phyloP scores from a whole-genome alignment of 768 basidiomycete genomes.

The Russula foetens region DNA sequence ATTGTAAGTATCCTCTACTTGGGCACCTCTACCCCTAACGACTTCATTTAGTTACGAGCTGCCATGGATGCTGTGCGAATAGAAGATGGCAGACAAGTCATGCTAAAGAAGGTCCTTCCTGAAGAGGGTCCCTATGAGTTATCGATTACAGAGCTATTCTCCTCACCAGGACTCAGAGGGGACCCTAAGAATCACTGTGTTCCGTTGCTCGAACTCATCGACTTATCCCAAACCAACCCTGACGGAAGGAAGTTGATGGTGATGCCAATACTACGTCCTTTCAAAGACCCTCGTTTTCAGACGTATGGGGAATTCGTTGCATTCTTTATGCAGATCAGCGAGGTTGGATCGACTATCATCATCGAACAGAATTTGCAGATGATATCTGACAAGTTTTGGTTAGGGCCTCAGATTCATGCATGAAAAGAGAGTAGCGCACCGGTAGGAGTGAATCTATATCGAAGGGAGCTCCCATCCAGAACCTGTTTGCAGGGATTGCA shows the following conservation, averaged over 20 bases:
- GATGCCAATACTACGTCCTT: slow-evolving; percentile 16
- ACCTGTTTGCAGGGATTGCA: slow-evolving; percentile 1
- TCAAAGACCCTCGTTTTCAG: slow-evolving; percentile 17
- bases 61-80: slow-evolving; percentile 18
- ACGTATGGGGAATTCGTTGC: slow-evolving; percentile 19
- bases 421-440: slow-evolving; percentile 2
- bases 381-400: not conserved
- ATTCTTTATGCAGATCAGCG: slow-evolving; percentile 15
- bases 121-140: slow-evolving; percentile 13
- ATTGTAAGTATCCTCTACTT: not conserved
- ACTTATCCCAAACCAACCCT: not conserved
- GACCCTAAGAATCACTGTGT: slow-evolving; percentile 18
- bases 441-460: not conserved
- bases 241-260: slow-evolving; percentile 12
- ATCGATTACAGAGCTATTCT: not conserved
- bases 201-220: slow-evolving; percentile 13
- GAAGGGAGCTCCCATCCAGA: not conserved
- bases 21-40: not conserved
- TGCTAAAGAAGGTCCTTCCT: slow-evolving; percentile 18
- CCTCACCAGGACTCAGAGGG: slow-evolving; percentile 3
- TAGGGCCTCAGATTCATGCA: slow-evolving; percentile 7
- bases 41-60: not conserved
- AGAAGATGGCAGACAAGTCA: slow-evolving; percentile 15
- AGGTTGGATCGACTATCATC: slow-evolving; percentile 1
- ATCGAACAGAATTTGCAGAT: not conserved